Evolutionary conservation across 306 rosid species (phyloP), one percentile per base, ranked within the genome.

Genomic region (Vigna angularis): DNA sequence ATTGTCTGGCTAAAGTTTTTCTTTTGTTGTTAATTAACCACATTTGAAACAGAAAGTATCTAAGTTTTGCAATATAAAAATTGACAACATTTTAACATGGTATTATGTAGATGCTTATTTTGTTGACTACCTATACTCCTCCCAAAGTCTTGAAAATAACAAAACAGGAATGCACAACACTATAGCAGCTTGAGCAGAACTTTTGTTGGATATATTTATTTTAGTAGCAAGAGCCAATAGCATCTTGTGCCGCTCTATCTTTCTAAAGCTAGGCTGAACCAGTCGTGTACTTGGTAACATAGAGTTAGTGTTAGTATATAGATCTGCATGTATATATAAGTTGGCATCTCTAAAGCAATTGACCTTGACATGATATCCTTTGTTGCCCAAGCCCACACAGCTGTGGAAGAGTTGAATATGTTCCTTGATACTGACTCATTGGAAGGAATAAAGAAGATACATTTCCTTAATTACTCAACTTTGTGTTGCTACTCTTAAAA

Each of bases 1-100:
- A 12, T 74, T 24, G 42, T 7, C 69, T 47, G 40, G 74, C 34
- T 64, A 66, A 73, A 55, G 53, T 34, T 20, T 73, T 34, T 42
- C 22, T 42, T n/a, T 4, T 34, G 32, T 4, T 34, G 32, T 32
- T 66, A 4, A 40, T 14, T 12, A 80, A 45, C 66, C 26, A 64
- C 28, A 64, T 56, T 15, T 48, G 64, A 24, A 58, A 20, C 50
- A 20, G 63, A 30, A 26, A 16, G 1, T 59, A 45, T 14, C 56
- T 13, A 18, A 47, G 64, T 17, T 50, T 50, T 48, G 83, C 36
- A 49, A 62, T 15, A 10, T 49, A 32, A 68, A 67, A 14, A 17
- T 12, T 6, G 13, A 59, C 16, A 15, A 17, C 61, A 56, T 44
- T 68, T 30, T 13, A 12, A 40, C 26, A 0, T 18, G 38, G 51